Conservation (phyloP, 73 alveolate genomes). For the Uronychia binucleata region DNA sequence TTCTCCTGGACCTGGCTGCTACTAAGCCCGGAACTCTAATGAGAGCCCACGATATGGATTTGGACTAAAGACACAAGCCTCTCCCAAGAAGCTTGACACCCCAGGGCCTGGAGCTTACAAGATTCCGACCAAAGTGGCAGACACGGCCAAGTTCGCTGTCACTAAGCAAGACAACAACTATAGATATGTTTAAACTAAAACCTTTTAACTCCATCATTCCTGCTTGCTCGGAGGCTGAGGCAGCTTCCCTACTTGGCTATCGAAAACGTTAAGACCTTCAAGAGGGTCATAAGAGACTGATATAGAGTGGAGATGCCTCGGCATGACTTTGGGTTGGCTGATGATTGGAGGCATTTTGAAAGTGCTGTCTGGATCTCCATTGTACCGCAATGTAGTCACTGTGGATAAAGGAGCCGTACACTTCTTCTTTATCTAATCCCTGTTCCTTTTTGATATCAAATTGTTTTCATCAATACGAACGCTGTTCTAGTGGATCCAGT, state of each 20-base stretch:
- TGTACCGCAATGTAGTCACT: neutral
- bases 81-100: neutral
- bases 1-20: constrained; percentile 5
- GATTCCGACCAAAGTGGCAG: constrained; percentile 26
- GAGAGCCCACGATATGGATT: neutral
- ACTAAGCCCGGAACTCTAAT: neutral
- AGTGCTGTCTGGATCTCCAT: neutral
- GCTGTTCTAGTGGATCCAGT: no score
- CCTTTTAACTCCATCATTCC: neutral
- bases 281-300: neutral
- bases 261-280: neutral
- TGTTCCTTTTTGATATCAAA: no score
- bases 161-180: constrained; percentile 6
- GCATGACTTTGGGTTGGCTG: neutral
- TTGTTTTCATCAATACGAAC: no score
- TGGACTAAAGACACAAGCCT: neutral
- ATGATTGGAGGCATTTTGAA: neutral
- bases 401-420: no score
- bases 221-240: neutral
- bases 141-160: neutral
- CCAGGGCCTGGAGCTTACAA: constrained; percentile 42
- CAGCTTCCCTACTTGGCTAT: neutral
- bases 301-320: neutral
- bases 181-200: constrained; percentile 17
- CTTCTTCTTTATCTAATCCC: no score